Percentiles rank a stretch among this genome's conserved stretches.
phyloP scores from a whole-genome alignment of 2,329 filamentous ascomycete genomes.

The Basipetospora chlamydospora region DNA sequence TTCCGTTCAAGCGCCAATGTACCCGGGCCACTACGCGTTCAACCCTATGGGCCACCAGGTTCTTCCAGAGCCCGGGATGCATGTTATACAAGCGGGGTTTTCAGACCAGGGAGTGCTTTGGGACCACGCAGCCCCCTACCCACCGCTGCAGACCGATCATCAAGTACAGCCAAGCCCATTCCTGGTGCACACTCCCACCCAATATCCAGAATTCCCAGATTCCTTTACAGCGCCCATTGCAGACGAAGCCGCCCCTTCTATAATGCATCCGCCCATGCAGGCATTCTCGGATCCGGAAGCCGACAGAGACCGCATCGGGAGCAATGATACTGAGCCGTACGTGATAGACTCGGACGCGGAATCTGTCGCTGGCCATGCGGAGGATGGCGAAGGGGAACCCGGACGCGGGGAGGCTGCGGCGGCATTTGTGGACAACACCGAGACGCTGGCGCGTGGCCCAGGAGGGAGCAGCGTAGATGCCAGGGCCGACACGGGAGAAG shows the following conservation, averaged over 20 bases:
- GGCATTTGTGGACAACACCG: conserved; percentile 1
- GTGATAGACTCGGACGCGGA: neutral
- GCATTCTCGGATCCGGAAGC: too few species aligned
- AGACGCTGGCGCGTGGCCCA: neutral
- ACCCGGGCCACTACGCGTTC: too few species aligned
- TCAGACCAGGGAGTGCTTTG: neutral
- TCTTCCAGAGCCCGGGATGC: too few species aligned
- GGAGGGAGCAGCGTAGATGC: conserved; percentile 4
- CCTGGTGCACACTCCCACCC: neutral
- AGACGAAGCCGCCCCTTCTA: neutral
- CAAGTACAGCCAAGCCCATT: neutral
- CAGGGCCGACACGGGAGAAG: conserved; percentile 9
- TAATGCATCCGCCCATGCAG: neutral
- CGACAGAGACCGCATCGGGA: too few species aligned
- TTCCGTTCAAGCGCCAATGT: too few species aligned
- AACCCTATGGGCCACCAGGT: too few species aligned
- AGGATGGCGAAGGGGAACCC: neutral
- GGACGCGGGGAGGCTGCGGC: neutral
- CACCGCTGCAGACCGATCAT: neutral
- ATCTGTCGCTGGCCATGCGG: neutral
- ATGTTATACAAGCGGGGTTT: too few species aligned
- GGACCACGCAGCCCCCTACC: conserved; percentile 1
- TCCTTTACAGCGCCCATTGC: neutral
- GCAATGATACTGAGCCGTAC: neutral
- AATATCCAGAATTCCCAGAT: conserved; percentile 1